Percentiles rank a stretch among this genome's conserved stretches.
phyloP scores from a whole-genome alignment of 306 rosid species.

The Pterocarpus santalinus region DNA sequence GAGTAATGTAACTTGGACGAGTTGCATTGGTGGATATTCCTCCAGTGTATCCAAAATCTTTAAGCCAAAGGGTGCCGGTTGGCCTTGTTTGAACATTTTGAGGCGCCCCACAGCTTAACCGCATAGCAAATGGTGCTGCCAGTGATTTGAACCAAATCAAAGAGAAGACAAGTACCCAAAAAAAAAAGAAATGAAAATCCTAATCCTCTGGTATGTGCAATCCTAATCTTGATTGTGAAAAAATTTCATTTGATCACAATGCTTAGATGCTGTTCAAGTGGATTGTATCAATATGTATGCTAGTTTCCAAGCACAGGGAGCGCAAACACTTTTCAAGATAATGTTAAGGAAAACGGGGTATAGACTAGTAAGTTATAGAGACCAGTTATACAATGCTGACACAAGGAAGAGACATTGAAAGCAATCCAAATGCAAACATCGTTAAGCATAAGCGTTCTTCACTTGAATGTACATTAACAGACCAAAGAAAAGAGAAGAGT shows the following conservation, averaged over 20 bases:
- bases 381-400: background rate
- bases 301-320: too few species aligned
- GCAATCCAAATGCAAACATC: conserved; percentile 5
- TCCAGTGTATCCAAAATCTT: conserved; percentile 83
- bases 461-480: background rate
- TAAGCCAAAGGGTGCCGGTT: conserved; percentile 69
- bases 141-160: conserved; percentile 25
- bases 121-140: conserved; percentile 73
- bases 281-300: too few species aligned
- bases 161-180: background rate
- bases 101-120: conserved; percentile 83
- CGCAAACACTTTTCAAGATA: too few species aligned
- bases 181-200: conserved; percentile 24
- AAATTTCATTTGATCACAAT: background rate
- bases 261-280: background rate
- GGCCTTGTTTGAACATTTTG: conserved; percentile 63
- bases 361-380: background rate
- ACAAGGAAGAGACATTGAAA: background rate
- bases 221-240: background rate
- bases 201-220: background rate
- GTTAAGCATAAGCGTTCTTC: background rate
- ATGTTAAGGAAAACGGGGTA: background rate
- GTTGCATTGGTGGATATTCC: conserved; percentile 81
- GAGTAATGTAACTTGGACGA: conserved; percentile 60
- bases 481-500: background rate